Evolutionary conservation across 768 basidiomycete species (phyloP), one percentile per base, ranked within the genome.

Genomic region (Hortiboletus flavorubellus): DNA sequence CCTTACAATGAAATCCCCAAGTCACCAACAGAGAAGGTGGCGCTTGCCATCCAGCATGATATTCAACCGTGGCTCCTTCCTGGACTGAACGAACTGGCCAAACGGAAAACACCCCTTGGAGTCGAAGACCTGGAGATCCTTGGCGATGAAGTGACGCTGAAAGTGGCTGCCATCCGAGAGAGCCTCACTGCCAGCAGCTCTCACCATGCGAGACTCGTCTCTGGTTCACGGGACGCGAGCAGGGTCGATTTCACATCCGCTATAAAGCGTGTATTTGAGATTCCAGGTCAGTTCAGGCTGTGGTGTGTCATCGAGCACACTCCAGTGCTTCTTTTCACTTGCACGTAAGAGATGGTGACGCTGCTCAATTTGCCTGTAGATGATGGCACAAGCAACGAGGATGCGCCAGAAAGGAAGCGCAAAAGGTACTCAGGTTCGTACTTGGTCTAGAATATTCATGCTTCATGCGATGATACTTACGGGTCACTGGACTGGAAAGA

Each of bases 11-110:
- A 34, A 11, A 30, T 55, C 11, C 0, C 3, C 42, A 65, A 46
- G 54, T 8, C 37, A 21, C n/a, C 61, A 7, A 58, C 67, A 18
- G 63, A 69, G 33, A 71, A 68, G 48, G 61, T 77, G 34, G 49
- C 46, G 4, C 60, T 77, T 4, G 72, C 71, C 3, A 56, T 62
- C 11, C 55, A 65, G 37, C 68, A 68, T 45, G 63, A 69, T 16
- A 68, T 79, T 14, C 50, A 62, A 11, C 34, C 51, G 5, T 78
- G 77, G 74, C 59, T 75, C 7, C 38, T 72, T 23, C 53, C 61
- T 10, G 73, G 70, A 21, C 61, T 73, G 31, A 45, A 56, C 8
- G 59, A 63, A 44, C 42, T 65, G 6, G 63, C 61, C 3, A 29
- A 35, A 46, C 60, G 65, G 7, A 37, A 56, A 12, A 59, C 63